phyloP scores from a whole-genome alignment of 805 yeast species.

The Wickerhamiella lipophila region DNA sequence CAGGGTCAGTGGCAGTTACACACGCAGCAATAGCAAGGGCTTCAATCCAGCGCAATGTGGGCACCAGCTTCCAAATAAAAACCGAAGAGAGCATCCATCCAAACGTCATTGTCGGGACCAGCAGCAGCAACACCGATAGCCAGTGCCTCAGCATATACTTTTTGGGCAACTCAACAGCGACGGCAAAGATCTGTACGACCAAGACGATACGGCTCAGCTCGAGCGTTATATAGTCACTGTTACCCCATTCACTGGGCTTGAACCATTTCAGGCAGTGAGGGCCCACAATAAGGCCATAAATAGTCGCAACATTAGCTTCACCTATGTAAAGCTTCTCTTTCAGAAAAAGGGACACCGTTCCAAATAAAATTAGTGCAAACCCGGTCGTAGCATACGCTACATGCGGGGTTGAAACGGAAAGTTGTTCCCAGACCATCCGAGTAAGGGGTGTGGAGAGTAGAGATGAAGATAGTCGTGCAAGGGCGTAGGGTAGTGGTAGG shows the following conservation, averaged over 20 bases:
- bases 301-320: conserved; percentile 80
- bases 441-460: no score
- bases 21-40: conserved; percentile 72
- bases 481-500: no score
- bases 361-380: conserved; percentile 65
- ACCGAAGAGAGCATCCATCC: conserved; percentile 82
- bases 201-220: conserved; percentile 74
- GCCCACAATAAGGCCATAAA: conserved; percentile 77
- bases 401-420: conserved; percentile 51
- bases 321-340: conserved; percentile 79
- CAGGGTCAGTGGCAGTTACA: conserved; percentile 92
- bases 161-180: conserved; percentile 84
- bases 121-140: conserved; percentile 57
- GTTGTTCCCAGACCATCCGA: conserved; percentile 21
- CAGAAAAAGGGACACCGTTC: conserved; percentile 65
- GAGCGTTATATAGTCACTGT: conserved; percentile 65
- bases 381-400: conserved; percentile 82
- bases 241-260: conserved; percentile 73
- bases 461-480: no score
- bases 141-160: conserved; percentile 79
- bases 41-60: conserved; percentile 56
- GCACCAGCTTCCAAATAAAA: conserved; percentile 66
- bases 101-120: conserved; percentile 77
- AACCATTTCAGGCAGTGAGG: conserved; percentile 81
- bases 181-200: conserved; percentile 83